Conservation (phyloP, 2,329 filamentous ascomycete species). For the Fusarium temperatum region DNA sequence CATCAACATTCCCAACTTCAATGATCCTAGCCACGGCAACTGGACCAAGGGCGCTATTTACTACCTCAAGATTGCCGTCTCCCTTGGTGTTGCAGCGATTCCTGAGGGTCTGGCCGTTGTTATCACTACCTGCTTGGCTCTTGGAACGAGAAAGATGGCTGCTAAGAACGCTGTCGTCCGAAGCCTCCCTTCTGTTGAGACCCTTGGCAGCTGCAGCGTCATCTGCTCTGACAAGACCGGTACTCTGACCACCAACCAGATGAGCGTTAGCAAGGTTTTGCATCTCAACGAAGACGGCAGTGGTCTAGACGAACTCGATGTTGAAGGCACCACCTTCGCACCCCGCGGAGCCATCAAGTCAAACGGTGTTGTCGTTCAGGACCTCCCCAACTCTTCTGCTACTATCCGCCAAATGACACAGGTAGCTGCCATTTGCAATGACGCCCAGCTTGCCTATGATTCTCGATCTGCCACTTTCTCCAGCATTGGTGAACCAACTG, state of each 20-base stretch:
- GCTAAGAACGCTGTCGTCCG: conserved; percentile 97
- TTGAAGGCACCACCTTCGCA: conserved; percentile 92
- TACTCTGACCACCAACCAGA: conserved; percentile 97
- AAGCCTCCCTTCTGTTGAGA: conserved; percentile 96
- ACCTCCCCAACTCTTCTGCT: conserved; percentile 74
- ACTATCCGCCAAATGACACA: conserved; percentile 83
- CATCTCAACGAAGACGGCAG: conserved; percentile 79
- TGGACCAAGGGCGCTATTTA: conserved; percentile 99
- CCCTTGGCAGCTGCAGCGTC: conserved; percentile 97
- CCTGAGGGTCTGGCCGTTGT: conserved; percentile 97
- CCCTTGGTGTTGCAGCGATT: conserved; percentile 96
- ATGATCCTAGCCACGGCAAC: conserved; percentile 88
- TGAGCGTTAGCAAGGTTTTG: conserved; percentile 96
- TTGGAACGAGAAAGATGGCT: conserved; percentile 98
- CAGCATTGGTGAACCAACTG: conserved; percentile 92
- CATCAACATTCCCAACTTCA: conserved; percentile 98
- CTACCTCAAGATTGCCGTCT: conserved; percentile 99
- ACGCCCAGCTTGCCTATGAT: conserved; percentile 85
- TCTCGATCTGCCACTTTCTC: conserved; percentile 76
- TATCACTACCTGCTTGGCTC: conserved; percentile 96
- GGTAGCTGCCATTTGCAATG: conserved; percentile 85
- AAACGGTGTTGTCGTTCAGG: conserved; percentile 72
- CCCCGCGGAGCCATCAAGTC: conserved; percentile 79
- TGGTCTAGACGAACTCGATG: conserved; percentile 83
- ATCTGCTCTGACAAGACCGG: conserved; percentile 99